These are phyloP conservation scores for Naegleria gruberi DNA, from an alignment of 208 protist genomes.

Conservation along the genomic window DNA sequence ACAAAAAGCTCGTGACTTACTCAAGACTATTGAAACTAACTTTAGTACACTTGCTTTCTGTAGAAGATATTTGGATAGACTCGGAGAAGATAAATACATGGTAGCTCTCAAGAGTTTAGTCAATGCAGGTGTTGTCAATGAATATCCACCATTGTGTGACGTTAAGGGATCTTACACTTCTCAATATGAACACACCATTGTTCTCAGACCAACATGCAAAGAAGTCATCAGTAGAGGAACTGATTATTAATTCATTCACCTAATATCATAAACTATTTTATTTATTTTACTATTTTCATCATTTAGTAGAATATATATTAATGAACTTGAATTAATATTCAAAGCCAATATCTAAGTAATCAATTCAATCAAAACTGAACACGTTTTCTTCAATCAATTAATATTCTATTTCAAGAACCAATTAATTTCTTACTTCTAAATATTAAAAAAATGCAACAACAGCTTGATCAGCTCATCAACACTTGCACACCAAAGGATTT, in stretches of 20 bases:
- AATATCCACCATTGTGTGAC: constrained; percentile 74
- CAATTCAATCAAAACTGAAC: too few species aligned
- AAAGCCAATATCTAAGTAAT: too few species aligned
- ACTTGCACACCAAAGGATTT: neutral
- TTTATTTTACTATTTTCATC: too few species aligned
- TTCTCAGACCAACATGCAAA: constrained; percentile 85
- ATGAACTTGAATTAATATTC: too few species aligned
- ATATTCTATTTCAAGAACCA: too few species aligned
- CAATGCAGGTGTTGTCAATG: constrained; percentile 42
- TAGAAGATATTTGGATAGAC: constrained; percentile 60
- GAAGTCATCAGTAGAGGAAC: constrained; percentile 87
- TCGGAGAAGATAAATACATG: constrained; percentile 30
- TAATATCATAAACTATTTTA: constrained; percentile 22
- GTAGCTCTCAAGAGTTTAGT: constrained; percentile 28
- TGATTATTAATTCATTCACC: constrained; percentile 77
- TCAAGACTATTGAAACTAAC: constrained; percentile 52
- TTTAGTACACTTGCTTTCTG: constrained; percentile 82
- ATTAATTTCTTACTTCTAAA: too few species aligned
- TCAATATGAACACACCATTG: constrained; percentile 94
- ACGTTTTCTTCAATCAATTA: too few species aligned
- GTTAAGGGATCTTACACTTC: constrained; percentile 90
- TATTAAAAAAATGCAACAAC: too few species aligned
- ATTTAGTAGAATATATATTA: too few species aligned
- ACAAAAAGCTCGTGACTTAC: constrained; percentile 40
- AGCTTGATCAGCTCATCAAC: neutral